These are phyloP conservation scores for Diplodia corticola DNA, from an alignment of 2,329 filamentous ascomycete genomes.

Conservation along the genomic window DNA sequence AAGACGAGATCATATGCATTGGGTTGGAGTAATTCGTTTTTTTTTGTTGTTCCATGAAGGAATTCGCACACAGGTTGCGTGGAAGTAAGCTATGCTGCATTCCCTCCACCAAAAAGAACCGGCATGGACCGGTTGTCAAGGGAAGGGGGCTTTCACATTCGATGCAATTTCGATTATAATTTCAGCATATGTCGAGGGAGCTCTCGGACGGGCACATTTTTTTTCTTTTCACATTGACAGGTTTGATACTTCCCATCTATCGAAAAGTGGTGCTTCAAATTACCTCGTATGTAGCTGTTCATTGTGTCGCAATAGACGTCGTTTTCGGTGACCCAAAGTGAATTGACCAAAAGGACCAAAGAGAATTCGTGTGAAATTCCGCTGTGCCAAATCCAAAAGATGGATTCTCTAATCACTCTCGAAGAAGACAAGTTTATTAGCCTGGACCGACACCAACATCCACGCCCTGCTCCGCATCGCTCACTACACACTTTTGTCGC, in stretches of 20 bases:
- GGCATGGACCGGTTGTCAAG: neutral
- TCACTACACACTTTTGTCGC: neutral
- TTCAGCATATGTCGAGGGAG: no score
- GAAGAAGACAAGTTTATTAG: neutral
- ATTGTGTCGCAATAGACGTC: neutral
- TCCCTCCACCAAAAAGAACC: neutral
- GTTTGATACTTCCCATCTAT: neutral
- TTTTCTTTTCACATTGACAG: neutral
- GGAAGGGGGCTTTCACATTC: no score
- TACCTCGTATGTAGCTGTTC: neutral
- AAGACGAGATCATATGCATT: neutral
- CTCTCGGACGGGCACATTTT: no score
- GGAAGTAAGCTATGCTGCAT: neutral
- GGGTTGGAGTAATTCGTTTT: slow-evolving; percentile 8
- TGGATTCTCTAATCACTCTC: neutral
- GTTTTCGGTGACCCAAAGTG: neutral
- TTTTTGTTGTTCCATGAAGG: neutral
- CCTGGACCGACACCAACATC: neutral
- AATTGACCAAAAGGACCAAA: neutral
- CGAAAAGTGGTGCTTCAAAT: neutral
- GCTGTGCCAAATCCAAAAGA: neutral
- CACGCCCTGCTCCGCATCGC: neutral
- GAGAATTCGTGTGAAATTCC: neutral
- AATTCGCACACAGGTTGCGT: neutral
- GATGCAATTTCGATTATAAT: no score